These are phyloP conservation scores for Puccinia triticina DNA, from an alignment of 1,284 basidiomycete genomes.

Conservation along the genomic window DNA sequence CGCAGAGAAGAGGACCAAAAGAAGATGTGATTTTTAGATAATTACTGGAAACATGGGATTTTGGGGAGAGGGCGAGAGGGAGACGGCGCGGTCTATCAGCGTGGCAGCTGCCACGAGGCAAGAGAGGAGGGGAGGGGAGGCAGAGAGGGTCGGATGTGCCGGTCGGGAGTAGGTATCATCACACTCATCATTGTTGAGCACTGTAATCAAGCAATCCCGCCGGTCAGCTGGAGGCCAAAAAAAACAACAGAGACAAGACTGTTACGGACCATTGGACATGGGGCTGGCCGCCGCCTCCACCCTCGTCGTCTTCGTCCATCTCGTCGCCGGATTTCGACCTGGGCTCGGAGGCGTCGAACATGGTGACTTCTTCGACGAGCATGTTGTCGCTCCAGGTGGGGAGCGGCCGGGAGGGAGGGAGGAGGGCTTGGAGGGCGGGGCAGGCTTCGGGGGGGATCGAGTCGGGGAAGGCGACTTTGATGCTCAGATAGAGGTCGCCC, in stretches of 20 bases:
- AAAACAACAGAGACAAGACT: not conserved
- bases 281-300: slow-evolving; percentile 58
- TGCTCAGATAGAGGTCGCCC: slow-evolving; percentile 87
- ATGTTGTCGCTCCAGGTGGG: slow-evolving; percentile 72
- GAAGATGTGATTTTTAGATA: not conserved
- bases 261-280: slow-evolving; percentile 48
- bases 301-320: slow-evolving; percentile 79
- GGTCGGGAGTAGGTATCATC: not conserved
- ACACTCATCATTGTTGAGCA: slow-evolving; percentile 56
- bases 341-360: slow-evolving; percentile 80
- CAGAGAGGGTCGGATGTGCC: not conserved
- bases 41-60: not conserved
- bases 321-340: slow-evolving; percentile 65
- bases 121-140: too few relatives aligned
- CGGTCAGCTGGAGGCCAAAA: slow-evolving; percentile 1
- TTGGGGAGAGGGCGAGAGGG: not conserved
- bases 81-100: not conserved
- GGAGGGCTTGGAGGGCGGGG: slow-evolving; percentile 78
- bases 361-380: slow-evolving; percentile 79
- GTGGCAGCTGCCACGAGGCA: not conserved
- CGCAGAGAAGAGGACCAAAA: not conserved
- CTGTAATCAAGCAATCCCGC: slow-evolving; percentile 15
- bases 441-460: slow-evolving; percentile 72
- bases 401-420: slow-evolving; percentile 76
- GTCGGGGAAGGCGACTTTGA: slow-evolving; percentile 89